Evolutionary conservation across 805 yeast species (phyloP), one percentile per base, ranked within the genome.

Genomic region (Komagataella phaffii): DNA sequence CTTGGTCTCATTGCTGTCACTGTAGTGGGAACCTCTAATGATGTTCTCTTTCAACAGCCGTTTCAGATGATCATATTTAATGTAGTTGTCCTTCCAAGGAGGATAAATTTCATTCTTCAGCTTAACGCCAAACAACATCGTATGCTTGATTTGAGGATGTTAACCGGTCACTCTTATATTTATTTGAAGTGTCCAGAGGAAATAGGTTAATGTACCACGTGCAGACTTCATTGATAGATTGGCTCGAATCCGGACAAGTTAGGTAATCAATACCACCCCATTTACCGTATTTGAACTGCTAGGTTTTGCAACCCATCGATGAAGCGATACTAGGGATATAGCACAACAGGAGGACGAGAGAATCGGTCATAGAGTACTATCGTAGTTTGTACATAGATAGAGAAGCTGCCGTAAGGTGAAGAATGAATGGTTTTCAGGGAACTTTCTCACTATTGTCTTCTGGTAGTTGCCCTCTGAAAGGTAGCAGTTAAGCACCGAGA

Each of bases 51-150:
- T 85, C 59, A 86, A 66, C 36, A 83, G 68, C 58, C 76, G 79
- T 66, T 85, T 85, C 61, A 86, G 68, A 45, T 67, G 67, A 57
- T 77, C 85, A 63, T 86, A 86, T 61, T 78, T 71, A 54, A 86
- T 74, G 62, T 85, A 86, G 61, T 80, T 74, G 36, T 75, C 77
- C 64, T 79, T 84, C 99, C 99, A 91, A 1, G 97, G 96, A 48
- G 81, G 80, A 67, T 85, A 88, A 43, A 80, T 79, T 64, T 90
- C 97, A 57, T 79, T 81, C 51, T 83, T 83, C 52, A 91, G 73
- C 62, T 86, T 88, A 50, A 79, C 87, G 51, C 95, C 95, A 62
- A 91, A 91, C 51, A 91, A 69, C 98, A 93, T 89, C 10, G 49
- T 52, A 44, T 18, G 45, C 17, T 30, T 30, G 40, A 14, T 30